These are phyloP conservation scores for Calendula officinalis DNA, from an alignment of 129 eudicot species.

Conservation along the genomic window DNA sequence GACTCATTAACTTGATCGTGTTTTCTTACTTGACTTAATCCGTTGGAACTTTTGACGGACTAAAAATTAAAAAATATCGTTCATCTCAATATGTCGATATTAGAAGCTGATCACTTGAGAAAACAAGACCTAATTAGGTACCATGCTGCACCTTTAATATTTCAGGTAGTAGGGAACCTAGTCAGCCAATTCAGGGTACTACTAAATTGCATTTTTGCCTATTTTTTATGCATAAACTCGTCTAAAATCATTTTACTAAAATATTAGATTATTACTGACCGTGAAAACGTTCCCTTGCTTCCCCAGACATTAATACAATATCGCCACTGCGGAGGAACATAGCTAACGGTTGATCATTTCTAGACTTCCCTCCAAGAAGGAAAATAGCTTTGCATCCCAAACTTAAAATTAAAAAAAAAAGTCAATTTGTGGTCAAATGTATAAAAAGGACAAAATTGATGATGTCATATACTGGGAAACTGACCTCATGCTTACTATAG, in stretches of 20 bases:
- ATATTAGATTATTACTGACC: slow-evolving; percentile 36
- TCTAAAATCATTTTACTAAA: too few relatives aligned
- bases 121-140: too few relatives aligned
- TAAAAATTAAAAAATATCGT: too few relatives aligned
- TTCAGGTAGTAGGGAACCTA: too few relatives aligned
- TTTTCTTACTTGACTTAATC: too few relatives aligned
- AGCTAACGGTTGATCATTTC: slow-evolving; percentile 74
- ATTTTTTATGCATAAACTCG: background rate
- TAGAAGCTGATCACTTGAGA: too few relatives aligned
- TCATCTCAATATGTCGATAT: too few relatives aligned
- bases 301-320: slow-evolving; percentile 82
- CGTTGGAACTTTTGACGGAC: too few relatives aligned
- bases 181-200: too few relatives aligned
- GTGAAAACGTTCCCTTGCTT: slow-evolving; percentile 96
- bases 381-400: slow-evolving; percentile 97
- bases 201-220: too few relatives aligned
- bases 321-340: slow-evolving; percentile 98
- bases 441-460: background rate
- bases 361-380: slow-evolving; percentile 95
- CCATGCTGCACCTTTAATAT: too few relatives aligned
- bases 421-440: slow-evolving; percentile 21
- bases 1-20: too few relatives aligned
- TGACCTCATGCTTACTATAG: slow-evolving; percentile 95
- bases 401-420: slow-evolving; percentile 31
- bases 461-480: slow-evolving; percentile 30